Conservation (phyloP, 495 filamentous ascomycete species). For the Penicillium atrosanguineum region DNA sequence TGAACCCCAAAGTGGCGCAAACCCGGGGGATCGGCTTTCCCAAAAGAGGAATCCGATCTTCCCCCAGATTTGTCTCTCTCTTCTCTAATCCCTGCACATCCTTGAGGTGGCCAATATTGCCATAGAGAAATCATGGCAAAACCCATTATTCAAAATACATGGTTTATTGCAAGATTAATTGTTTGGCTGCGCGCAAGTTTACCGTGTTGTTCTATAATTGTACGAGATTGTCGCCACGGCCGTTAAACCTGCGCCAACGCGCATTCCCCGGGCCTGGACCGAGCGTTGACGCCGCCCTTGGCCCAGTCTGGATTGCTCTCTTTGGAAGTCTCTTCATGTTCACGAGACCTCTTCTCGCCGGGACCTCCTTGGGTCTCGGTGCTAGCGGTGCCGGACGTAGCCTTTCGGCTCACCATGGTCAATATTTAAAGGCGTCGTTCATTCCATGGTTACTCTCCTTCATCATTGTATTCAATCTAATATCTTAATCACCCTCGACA, state of each 20-base stretch:
- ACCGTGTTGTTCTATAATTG: neutral
- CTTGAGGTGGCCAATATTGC: neutral
- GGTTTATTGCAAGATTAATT: neutral
- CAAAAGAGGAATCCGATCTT: conserved; percentile 24
- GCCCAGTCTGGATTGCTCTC: conserved; percentile 1
- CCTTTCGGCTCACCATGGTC: neutral
- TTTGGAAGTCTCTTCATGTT: conserved; percentile 17
- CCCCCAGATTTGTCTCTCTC: neutral
- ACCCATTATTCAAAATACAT: too few relatives aligned
- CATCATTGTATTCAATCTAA: conserved; percentile 4
- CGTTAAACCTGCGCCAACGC: conserved; percentile 7
- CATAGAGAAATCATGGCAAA: neutral
- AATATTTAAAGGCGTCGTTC: conserved; percentile 10
- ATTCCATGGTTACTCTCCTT: neutral
- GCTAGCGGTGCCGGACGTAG: neutral
- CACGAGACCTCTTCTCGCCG: conserved; percentile 18
- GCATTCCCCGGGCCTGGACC: conserved; percentile 14
- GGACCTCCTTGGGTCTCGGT: neutral
- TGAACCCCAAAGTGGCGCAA: conserved; percentile 4
- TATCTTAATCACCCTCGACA: conserved; percentile 1
- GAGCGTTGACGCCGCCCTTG: conserved; percentile 4
- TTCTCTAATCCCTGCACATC: neutral
- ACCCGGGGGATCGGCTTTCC: conserved; percentile 19
- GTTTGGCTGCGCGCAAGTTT: neutral
- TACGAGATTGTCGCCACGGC: conserved; percentile 9